Percentiles rank a stretch among this genome's conserved stretches.
Conservation (phyloP, 768 basidiomycete genomes). For the Termitomyces sp. region DNA sequence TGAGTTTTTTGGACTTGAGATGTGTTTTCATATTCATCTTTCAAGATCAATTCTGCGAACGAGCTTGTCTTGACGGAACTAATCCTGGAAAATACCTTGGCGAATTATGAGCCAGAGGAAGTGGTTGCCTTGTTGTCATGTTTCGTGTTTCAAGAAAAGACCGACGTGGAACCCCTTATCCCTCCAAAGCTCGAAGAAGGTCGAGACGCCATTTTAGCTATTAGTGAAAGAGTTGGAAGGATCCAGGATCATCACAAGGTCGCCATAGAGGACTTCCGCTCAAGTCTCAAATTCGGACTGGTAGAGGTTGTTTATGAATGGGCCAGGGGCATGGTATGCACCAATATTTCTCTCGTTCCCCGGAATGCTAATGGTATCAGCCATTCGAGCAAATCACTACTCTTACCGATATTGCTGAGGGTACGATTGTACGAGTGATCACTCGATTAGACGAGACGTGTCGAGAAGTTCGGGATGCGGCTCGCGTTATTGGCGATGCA, state of each 20-base stretch:
- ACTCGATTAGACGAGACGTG: slow-evolving; percentile 96
- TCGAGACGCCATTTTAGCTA: slow-evolving; percentile 67
- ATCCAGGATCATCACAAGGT: slow-evolving; percentile 84
- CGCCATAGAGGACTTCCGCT: slow-evolving; percentile 70
- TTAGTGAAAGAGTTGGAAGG: slow-evolving; percentile 72
- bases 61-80: slow-evolving; percentile 96
- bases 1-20: slow-evolving; percentile 23
- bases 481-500: slow-evolving; percentile 93
- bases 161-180: slow-evolving; percentile 80
- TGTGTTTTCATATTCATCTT: not conserved
- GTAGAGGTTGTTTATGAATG: slow-evolving; percentile 98
- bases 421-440: slow-evolving; percentile 94
- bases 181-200: slow-evolving; percentile 79
- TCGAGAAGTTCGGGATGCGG: slow-evolving; percentile 93
- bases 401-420: slow-evolving; percentile 93
- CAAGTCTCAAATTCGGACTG: slow-evolving; percentile 82
- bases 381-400: slow-evolving; percentile 93
- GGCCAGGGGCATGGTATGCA: slow-evolving; percentile 94
- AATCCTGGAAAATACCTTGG: slow-evolving; percentile 92
- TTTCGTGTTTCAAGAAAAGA: slow-evolving; percentile 99
- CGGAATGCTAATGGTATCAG: slow-evolving; percentile 33
- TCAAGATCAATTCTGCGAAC: slow-evolving; percentile 95
- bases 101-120: slow-evolving; percentile 89
- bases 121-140: slow-evolving; percentile 94
- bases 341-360: not conserved